Percentiles rank a stretch among this genome's conserved stretches.
Evolutionary conservation across 305 asterid genomes (phyloP).

Genomic region (Plantago coronopus): DNA sequence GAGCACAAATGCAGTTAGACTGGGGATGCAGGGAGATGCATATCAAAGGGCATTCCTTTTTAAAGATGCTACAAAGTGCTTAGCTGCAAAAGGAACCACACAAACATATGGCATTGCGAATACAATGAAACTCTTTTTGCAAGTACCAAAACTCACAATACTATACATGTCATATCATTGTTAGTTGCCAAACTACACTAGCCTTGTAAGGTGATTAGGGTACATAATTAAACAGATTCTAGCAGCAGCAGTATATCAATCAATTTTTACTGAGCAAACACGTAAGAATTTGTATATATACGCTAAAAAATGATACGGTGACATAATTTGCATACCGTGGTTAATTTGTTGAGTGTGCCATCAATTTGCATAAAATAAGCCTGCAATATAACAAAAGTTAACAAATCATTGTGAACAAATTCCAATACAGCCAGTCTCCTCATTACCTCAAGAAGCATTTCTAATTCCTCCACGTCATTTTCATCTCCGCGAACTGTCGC

Average conservation of each 20-base stretch:
- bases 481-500: slow-evolving; percentile 84
- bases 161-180: too few relatives aligned
- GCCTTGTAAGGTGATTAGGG: too few relatives aligned
- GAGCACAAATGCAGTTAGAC: too few relatives aligned
- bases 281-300: background rate
- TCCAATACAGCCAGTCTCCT: slow-evolving; percentile 1
- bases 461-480: slow-evolving; percentile 88
- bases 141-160: too few relatives aligned
- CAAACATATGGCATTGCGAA: too few relatives aligned
- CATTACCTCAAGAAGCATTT: slow-evolving; percentile 89
- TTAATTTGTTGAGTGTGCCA: slow-evolving; percentile 75
- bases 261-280: background rate
- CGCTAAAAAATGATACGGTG: background rate
- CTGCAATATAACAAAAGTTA: slow-evolving; percentile 31
- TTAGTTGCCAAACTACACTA: too few relatives aligned
- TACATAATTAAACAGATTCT: too few relatives aligned
- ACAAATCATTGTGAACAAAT: background rate
- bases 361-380: slow-evolving; percentile 96
- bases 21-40: too few relatives aligned
- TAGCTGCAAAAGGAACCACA: too few relatives aligned
- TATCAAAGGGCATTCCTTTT: too few relatives aligned
- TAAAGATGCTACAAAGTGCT: too few relatives aligned
- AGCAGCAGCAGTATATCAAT: background rate
- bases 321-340: slow-evolving; percentile 51
- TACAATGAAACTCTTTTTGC: too few relatives aligned